Evolutionary conservation across 495 filamentous ascomycete species (phyloP), one percentile per base, ranked within the genome.

Genomic region (Rhypophila decipiens): DNA sequence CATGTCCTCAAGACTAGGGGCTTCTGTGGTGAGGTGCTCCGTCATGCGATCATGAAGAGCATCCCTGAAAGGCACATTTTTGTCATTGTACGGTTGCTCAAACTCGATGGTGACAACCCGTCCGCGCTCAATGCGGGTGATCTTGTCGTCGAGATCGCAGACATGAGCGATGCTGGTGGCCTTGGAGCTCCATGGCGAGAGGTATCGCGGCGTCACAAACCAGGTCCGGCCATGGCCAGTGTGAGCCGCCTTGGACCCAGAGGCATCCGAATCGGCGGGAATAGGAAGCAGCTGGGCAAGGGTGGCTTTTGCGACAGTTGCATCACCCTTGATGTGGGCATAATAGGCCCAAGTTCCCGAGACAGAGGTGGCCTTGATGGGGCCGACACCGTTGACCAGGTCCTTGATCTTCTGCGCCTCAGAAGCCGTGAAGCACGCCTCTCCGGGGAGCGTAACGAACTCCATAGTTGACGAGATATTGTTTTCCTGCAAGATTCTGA

Each of bases 101-200:
- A 85, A 82, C 49, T 76, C 64, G 52, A 95, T 53, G 57, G 75
- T 77, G 51, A 89, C 63, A 24, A 84, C 77, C 56, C 90, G 80
- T 27, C 88, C 91, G 39, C 94, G 79, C 72, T 98, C 93, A 47
- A 97, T 88, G 36, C 90, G 82, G 60, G 85, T 78, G 31, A 96
- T 78, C 36, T 75, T 69, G 19, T 80, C 70, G 49, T 79, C 76
- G 38, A 96, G 67, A 18, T 86, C 89, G 63, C 90, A 96, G n/a
- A 95, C 90, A 46, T 90, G 80, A 31, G 90, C 83, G 63, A 97
- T 96, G 57, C 81, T 88, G 31, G 91, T 96, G 31, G 91, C 93
- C 59, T 96, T 88, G 41, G 90, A 94, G 62, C 87, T 95, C 93
- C 93, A 98, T 66, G 93, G 93, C 31, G 89, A 96, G 52, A 95